Conservation (phyloP, 352 stramenopile species). For the Globisporangium canariense region DNA sequence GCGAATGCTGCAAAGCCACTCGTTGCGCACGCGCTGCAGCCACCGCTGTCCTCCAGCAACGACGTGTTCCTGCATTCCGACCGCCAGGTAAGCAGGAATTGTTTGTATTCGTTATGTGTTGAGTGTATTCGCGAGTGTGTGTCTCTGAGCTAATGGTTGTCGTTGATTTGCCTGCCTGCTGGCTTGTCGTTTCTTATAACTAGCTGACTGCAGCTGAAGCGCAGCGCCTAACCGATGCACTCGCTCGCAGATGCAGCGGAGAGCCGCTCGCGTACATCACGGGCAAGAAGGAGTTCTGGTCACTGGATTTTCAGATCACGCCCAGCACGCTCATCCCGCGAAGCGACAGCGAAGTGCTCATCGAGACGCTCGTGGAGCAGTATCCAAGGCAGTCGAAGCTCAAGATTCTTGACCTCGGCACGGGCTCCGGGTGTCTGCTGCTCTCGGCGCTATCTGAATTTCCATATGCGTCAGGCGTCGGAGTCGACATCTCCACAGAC, state of each 20-base stretch:
- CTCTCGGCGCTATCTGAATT: conserved; percentile 62
- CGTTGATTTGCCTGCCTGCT: not conserved
- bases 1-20: conserved; percentile 50
- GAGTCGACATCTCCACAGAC: conserved; percentile 50
- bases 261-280: conserved; percentile 75
- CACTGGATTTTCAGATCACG: conserved; percentile 49
- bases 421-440: conserved; percentile 64
- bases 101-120: not conserved
- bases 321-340: conserved; percentile 71
- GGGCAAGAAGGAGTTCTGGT: conserved; percentile 76
- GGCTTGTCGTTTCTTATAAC: not conserved
- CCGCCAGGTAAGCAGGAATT: conserved; percentile 22
- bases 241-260: conserved; percentile 30
- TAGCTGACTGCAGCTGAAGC: conserved; percentile 39
- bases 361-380: conserved; percentile 54
- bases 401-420: conserved; percentile 66
- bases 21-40: conserved; percentile 44
- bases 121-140: not conserved
- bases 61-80: conserved; percentile 59
- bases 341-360: conserved; percentile 78
- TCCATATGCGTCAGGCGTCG: conserved; percentile 45
- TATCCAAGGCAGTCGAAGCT: conserved; percentile 37
- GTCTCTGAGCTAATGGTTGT: not conserved
- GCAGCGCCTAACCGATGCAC: conserved; percentile 15
- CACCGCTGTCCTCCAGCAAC: conserved; percentile 34